Evolutionary conservation across 2,329 filamentous ascomycete genomes (phyloP).

Genomic region (Chaetothyriales sp.): DNA sequence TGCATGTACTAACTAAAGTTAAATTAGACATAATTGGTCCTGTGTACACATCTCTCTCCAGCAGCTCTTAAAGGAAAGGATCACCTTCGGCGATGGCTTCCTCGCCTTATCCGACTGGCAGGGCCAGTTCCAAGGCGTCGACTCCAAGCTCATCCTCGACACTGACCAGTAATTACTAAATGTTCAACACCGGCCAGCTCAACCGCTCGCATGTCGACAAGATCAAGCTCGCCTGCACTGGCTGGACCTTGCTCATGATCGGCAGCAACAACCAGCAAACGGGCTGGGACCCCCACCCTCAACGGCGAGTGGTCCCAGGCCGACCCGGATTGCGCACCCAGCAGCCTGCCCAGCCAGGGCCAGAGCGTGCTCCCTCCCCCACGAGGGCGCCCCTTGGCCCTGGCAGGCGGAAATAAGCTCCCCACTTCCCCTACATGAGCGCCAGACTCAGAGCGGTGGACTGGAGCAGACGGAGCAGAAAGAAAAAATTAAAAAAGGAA

Average conservation of each 20-base stretch:
- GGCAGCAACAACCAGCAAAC: conserved; percentile 50
- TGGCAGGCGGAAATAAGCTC: no score
- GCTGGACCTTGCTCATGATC: conserved; percentile 69
- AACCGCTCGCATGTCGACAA: conserved; percentile 69
- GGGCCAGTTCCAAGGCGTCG: conserved; percentile 57
- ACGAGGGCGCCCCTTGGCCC: no score
- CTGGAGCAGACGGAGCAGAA: no score
- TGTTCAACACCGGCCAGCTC: conserved; percentile 87
- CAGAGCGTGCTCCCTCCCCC: conserved; percentile 63
- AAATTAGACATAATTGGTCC: no score
- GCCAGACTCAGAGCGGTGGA: no score
- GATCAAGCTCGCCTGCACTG: conserved; percentile 75
- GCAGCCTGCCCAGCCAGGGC: conserved; percentile 89
- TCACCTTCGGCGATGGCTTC: conserved; percentile 92
- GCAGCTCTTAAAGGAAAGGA: no score
- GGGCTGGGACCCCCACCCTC: conserved; percentile 78
- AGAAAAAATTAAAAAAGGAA: no score
- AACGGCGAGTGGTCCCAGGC: conserved; percentile 97
- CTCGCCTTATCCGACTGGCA: conserved; percentile 85
- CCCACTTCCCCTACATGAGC: no score
- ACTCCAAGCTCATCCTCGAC: conserved; percentile 65
- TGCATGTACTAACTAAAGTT: no score
- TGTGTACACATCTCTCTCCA: no score
- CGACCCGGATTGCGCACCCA: conserved; percentile 83
- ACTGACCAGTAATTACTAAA: conserved; percentile 97